A percentile compares a stretch with the other conserved stretches of the same genome.
Conservation (phyloP, 371 early-diverging fungal species). For the Encephalitozoon intestinalis region DNA sequence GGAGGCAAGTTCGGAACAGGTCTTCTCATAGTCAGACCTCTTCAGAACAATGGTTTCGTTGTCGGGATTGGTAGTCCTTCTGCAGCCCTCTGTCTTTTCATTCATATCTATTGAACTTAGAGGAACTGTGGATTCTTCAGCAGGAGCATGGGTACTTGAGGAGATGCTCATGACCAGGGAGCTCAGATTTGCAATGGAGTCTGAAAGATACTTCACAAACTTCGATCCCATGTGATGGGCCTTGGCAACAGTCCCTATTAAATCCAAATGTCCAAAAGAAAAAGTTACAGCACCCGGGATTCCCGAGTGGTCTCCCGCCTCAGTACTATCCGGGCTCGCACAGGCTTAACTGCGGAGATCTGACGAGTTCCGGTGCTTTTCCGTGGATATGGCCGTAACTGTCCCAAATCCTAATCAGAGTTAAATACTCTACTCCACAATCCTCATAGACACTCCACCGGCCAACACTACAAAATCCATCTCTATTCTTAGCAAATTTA, state of each 20-base stretch:
- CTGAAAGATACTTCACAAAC: neutral
- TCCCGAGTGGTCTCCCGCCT: constrained; percentile 64
- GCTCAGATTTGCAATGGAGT: neutral
- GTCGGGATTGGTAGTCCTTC: neutral
- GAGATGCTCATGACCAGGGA: neutral
- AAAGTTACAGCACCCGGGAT: constrained; percentile 62
- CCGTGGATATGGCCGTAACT: constrained; percentile 63
- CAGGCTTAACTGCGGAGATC: constrained; percentile 64
- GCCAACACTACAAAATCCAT: neutral
- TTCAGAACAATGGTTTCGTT: constrained; percentile 3
- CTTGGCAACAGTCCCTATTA: neutral
- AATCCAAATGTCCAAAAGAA: neutral
- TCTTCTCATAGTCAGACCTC: constrained; percentile 10
- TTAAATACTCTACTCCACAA: neutral
- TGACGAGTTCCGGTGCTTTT: constrained; percentile 63
- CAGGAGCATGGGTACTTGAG: neutral
- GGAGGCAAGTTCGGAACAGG: neutral
- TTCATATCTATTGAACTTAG: neutral
- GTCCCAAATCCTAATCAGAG: too few relatives aligned
- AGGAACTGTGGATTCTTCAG: neutral
- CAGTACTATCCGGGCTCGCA: constrained; percentile 63
- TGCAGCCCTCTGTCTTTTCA: neutral
- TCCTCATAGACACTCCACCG: too few relatives aligned
- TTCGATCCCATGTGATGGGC: neutral
- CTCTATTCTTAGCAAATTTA: neutral